phyloP scores from a whole-genome alignment of 345 rosid species.

The Linum lewisii region DNA sequence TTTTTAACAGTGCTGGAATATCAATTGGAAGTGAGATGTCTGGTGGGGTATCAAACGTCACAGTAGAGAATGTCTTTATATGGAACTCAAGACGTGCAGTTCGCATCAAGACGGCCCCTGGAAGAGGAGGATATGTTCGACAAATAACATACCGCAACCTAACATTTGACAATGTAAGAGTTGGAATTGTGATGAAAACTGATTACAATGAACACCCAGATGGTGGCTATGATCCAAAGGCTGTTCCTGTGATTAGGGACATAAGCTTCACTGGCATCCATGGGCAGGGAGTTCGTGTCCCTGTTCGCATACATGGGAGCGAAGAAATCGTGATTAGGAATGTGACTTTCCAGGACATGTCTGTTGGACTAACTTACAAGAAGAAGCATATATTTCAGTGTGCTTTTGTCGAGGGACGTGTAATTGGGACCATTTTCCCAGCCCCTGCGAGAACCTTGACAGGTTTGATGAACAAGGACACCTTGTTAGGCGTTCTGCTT shows the following conservation, averaged over 20 bases:
- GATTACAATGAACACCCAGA: slow-evolving; percentile 97
- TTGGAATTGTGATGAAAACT: slow-evolving; percentile 83
- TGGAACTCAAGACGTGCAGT: slow-evolving; percentile 95
- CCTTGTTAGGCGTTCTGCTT: slow-evolving; percentile 51
- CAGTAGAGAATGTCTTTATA: slow-evolving; percentile 62
- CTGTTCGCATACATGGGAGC: slow-evolving; percentile 92
- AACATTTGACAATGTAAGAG: slow-evolving; percentile 75
- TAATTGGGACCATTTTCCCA: slow-evolving; percentile 78
- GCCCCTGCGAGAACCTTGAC: slow-evolving; percentile 85
- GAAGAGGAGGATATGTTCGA: slow-evolving; percentile 81
- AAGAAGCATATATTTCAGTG: slow-evolving; percentile 94
- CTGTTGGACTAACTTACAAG: slow-evolving; percentile 83
- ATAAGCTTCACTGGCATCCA: slow-evolving; percentile 69
- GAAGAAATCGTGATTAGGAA: slow-evolving; percentile 72
- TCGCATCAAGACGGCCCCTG: slow-evolving; percentile 91
- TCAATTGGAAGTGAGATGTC: slow-evolving; percentile 99
- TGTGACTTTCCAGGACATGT: slow-evolving; percentile 74
- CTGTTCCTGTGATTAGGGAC: slow-evolving; percentile 52
- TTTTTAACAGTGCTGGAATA: slow-evolving; percentile 74
- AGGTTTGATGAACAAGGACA: slow-evolving; percentile 60
- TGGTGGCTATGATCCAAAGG: slow-evolving; percentile 63
- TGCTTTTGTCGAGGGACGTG: slow-evolving; percentile 76
- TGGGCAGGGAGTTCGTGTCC: slow-evolving; percentile 92
- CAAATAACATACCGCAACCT: slow-evolving; percentile 60
- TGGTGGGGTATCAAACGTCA: slow-evolving; percentile 87